Base-by-base conservation (phyloP, 331 rosid species). In the Dryas integrifolia region DNA sequence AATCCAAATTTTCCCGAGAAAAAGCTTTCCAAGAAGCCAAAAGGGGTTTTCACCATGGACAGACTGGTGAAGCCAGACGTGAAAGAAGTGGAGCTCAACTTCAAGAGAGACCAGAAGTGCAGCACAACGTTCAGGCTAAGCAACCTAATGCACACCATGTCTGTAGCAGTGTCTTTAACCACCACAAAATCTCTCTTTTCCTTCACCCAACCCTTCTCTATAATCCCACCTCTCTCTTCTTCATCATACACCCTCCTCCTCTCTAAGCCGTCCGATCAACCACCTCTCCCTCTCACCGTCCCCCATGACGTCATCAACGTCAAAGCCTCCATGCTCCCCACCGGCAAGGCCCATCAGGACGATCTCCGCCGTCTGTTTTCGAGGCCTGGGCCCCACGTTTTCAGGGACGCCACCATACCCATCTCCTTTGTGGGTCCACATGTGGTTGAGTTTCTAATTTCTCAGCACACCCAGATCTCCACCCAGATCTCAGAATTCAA, bases 91-190 rank as follows among this genome's bases (percentile, higher is more conserved):
- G 88, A 91, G 57, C 12, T 94, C n/a, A 43, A 66, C 9, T 88
- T 89, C 84, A 64, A 68, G 67, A 75, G 72, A 69, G 88, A 80
- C 58, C 91, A 89, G 45, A 88, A 84, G 72, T 85, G 97, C 78
- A 75, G 73, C 79, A 5, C 89, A 0, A 60, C 85, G 9, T 94
- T 94, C 85, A 78, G 84, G 64, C 83, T 94, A 7, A 84, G 84
- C 18, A 94, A 91, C 48, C 90, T 91, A 40, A 91, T 94, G 96
- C 97, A 94, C 92, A 88, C 96, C 87, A 94, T 94, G 97, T 12
- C 95, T 26, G 98, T 91, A 16, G 98, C 96, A 13, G 97, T 94
- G 8, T 82, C 85, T 14, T 72, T 94, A n/a, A 84, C 90, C 57
- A 84, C 96, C 69, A 44, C 95, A 24, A 85, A 86, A 0, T 38